A percentile compares a stretch with the other conserved stretches of the same genome.
Evolutionary conservation across 164 flowering plant species (phyloP).

Genomic region (Aristolochia californica): DNA sequence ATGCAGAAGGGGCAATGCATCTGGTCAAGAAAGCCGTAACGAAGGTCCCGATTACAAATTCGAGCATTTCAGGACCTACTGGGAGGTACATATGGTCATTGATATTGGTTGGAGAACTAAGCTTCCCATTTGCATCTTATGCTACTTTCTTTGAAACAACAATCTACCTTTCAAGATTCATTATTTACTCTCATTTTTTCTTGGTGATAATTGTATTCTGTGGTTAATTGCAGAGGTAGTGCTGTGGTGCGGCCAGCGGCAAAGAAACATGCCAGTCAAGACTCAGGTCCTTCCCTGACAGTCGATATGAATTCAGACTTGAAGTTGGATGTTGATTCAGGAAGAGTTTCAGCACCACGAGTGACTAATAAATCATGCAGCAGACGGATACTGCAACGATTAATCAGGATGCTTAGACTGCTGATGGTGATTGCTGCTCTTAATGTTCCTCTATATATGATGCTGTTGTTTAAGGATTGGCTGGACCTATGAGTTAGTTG

Average conservation of each 20-base stretch:
- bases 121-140: background rate
- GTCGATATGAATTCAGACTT: slow-evolving; percentile 25
- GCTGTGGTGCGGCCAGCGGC: slow-evolving; percentile 64
- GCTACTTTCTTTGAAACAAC: background rate
- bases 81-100: slow-evolving; percentile 45
- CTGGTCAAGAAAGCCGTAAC: slow-evolving; percentile 45
- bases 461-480: slow-evolving; percentile 91
- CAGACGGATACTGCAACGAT: slow-evolving; percentile 31
- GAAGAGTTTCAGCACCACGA: slow-evolving; percentile 17
- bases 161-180: background rate
- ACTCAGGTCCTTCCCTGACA: slow-evolving; percentile 20
- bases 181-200: background rate
- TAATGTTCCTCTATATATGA: slow-evolving; percentile 76
- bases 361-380: slow-evolving; percentile 26
- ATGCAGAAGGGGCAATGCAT: slow-evolving; percentile 91
- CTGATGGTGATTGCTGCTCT: slow-evolving; percentile 52
- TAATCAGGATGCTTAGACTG: slow-evolving; percentile 31
- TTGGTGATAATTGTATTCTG: background rate
- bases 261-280: slow-evolving; percentile 33
- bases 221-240: slow-evolving; percentile 43
- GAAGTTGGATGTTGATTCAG: slow-evolving; percentile 15
- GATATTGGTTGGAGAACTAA: background rate
- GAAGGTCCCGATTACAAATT: slow-evolving; percentile 12
- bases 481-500: slow-evolving; percentile 33
- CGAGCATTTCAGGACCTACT: slow-evolving; percentile 22